Base-by-base conservation (phyloP, 1,284 basidiomycete species). In the Leccinum insolens region DNA sequence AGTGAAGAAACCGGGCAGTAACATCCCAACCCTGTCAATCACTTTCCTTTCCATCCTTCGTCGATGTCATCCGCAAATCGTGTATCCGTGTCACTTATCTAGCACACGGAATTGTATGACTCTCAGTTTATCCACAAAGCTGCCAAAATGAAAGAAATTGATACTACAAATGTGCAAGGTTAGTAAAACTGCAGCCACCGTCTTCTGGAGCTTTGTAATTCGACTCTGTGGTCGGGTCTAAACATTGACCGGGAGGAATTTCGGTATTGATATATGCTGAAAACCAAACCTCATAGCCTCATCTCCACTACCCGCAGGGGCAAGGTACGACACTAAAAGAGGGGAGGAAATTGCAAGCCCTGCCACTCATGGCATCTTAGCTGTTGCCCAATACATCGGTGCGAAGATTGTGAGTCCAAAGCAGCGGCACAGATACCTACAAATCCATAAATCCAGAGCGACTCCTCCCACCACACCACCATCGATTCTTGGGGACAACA, bases 401-500 rank as follows among this genome's bases (percentile, higher is more conserved):
- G 17, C 17, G 17, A 46, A 8, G 17, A 46, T 46, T 11, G 9
- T n/a, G 44, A 5, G 44, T n/a, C 44, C 17, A 46, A 46, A n/a
- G 17, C 44, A 46, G 17, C 8, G 44, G n/a, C 17, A n/a, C 44
- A 46, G 44, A 46, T 46, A 46, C 44, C 17, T 46, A 46, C 44
- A n/a, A 5, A 46, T 46, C 44, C 44, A n/a, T 46, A n/a, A 46
- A 46, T 46, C 49, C 49, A 12, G n/a, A 52, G n/a, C 49, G n/a
- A 11, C 11, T 52, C 6, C 49, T 52, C 11, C 44, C 5, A n/a
- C 8, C 46, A 20, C 11, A 52, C 20, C 6, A 12, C 7, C 2
- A 9, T 52, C 6, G 49, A 52, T 20, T 6, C 3, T 52, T 20
- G 20, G 49, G 78, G 37, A 2, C 31, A 52, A 12, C 3, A 20